phyloP scores from a whole-genome alignment of 345 rosid genomes.

The Conringia planisiliqua region DNA sequence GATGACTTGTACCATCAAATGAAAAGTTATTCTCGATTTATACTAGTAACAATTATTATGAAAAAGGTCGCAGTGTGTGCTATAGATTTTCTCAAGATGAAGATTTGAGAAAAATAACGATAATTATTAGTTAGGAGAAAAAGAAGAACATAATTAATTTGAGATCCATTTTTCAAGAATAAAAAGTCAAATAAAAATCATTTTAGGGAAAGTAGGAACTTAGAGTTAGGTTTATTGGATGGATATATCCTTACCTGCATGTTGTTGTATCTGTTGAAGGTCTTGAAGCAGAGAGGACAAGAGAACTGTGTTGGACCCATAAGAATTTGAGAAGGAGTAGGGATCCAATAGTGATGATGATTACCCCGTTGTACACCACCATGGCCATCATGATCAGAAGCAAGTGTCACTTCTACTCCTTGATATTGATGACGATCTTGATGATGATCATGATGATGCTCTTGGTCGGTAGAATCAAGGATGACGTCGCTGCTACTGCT shows the following conservation, averaged over 20 bases:
- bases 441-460: slow-evolving; percentile 27
- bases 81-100: slow-evolving; percentile 18
- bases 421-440: slow-evolving; percentile 32
- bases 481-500: slow-evolving; percentile 25
- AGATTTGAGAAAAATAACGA: neutral
- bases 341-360: slow-evolving; percentile 94
- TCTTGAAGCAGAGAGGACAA: slow-evolving; percentile 97
- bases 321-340: slow-evolving; percentile 96
- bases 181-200: slow-evolving; percentile 18
- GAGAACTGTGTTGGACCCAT: slow-evolving; percentile 98
- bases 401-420: slow-evolving; percentile 46
- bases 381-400: slow-evolving; percentile 30
- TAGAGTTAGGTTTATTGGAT: slow-evolving; percentile 15
- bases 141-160: neutral
- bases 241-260: slow-evolving; percentile 69
- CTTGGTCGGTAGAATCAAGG: slow-evolving; percentile 25
- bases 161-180: slow-evolving; percentile 10
- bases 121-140: neutral
- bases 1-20: slow-evolving; percentile 33
- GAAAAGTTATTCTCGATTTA: slow-evolving; percentile 20
- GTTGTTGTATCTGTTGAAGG: slow-evolving; percentile 99
- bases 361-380: slow-evolving; percentile 51
- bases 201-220: neutral
- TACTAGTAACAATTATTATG: neutral
- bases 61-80: slow-evolving; percentile 10